Evolutionary conservation across 306 rosid species (phyloP).

Genomic region (Hylodesmum podocarpum): DNA sequence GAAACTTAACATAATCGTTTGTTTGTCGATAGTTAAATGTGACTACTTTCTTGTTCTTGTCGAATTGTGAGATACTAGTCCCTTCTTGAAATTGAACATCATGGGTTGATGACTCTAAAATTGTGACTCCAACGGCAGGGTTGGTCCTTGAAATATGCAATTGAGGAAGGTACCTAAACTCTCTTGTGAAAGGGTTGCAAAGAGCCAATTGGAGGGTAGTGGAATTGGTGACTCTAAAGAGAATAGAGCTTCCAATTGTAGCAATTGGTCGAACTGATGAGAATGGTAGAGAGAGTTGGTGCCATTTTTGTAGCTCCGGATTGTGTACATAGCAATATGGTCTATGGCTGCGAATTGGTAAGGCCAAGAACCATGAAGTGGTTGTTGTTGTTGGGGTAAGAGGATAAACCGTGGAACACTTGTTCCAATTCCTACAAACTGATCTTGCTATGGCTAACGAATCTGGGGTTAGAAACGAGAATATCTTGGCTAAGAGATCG

Average conservation of each 20-base stretch:
- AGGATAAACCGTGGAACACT: slow-evolving; percentile 33
- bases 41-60: no score
- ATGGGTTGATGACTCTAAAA: slow-evolving; percentile 17
- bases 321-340: slow-evolving; percentile 51
- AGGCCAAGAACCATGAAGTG: slow-evolving; percentile 66
- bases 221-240: slow-evolving; percentile 43
- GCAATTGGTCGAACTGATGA: slow-evolving; percentile 39
- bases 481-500: slow-evolving; percentile 68
- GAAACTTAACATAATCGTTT: no score
- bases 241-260: slow-evolving; percentile 50
- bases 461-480: slow-evolving; percentile 66
- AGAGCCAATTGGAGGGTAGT: slow-evolving; percentile 43
- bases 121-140: slow-evolving; percentile 59
- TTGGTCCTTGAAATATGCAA: slow-evolving; percentile 59
- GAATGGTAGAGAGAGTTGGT: slow-evolving; percentile 43
- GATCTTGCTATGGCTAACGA: slow-evolving; percentile 69
- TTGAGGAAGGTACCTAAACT: slow-evolving; percentile 50
- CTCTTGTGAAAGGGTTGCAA: slow-evolving; percentile 69
- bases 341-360: slow-evolving; percentile 43
- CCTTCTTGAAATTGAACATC: neutral
- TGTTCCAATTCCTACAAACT: slow-evolving; percentile 58
- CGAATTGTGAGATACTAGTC: no score
- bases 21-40: no score
- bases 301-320: slow-evolving; percentile 53
- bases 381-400: neutral